Base-by-base conservation (phyloP, 768 basidiomycete genomes). In the Mycena capillaripes region DNA sequence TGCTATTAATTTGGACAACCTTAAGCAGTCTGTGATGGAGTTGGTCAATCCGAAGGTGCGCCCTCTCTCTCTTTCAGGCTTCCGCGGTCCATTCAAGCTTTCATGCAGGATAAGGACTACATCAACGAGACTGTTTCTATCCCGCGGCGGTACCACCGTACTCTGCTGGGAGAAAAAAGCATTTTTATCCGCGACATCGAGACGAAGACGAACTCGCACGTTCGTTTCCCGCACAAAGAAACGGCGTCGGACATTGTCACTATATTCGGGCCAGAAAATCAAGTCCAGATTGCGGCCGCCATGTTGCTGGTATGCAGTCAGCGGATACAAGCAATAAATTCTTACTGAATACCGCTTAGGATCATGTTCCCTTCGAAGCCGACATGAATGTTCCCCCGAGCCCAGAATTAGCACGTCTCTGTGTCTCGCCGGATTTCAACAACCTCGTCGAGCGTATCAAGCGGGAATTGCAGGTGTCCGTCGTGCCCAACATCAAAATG, bases 171-270 rank as follows among this genome's bases (percentile, higher is more conserved):
- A 68, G 97, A 99, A 84, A 98, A 98, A 85, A 91, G 90, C 77
- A 97, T 98, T 75, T 98, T 98, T 82, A 96, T 99, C 64, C 96
- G 92, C 77, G 97, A 99, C 80, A 98, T 99, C 76, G 97, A 99
- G 83, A 89, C 89, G 50, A 98, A 98, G 87, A 98, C 97, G 14
- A 98, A 97, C 79, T 98, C 95, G 40, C 90, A 89, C 40, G 94
- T 99, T 67, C 89, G 92, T 53, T 97, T 97, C 87, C 96, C 96
- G 10, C 95, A 95, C 83, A 97, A 97, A 81, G 96, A 97, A 82
- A 91, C 90, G 1, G 96, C 96, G n/a, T 94, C 95, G 65, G 97
- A 99, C 79, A 89, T 97, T 21, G 95, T 99, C 50, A 93, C 91
- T n/a, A 95, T 99, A 76, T 98, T 96, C 80, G 97, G 97, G 3